Base-by-base conservation (phyloP, 2,329 filamentous ascomycete genomes). In the Calycina herbarum region DNA sequence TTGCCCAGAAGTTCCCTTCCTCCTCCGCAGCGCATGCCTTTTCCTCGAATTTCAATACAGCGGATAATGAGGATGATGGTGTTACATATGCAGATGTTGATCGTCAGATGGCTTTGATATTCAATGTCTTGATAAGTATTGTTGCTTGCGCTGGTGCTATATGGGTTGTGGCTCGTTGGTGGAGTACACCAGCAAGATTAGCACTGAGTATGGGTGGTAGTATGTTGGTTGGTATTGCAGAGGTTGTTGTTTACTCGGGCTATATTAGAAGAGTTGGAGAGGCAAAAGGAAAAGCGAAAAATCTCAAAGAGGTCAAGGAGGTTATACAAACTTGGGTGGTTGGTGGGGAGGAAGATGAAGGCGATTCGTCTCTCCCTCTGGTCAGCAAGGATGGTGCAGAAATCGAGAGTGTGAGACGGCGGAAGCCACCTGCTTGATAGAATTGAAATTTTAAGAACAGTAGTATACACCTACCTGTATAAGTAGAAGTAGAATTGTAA, bases 111-210 rank as follows among this genome's bases (percentile, higher is more conserved):
- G 88, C 91, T 54, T 82, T 98, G 7, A 93, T 98, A 61, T 83
- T 96, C 73, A 99, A 98, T 77, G 93, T 98, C 61, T 80, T 97
- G 48, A 83, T 97, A 62, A 96, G 92, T 61, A 91, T 97, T 62
- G 80, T 94, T 2, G 92, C 94, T 57, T 91, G 90, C 61, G 90
- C 88, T 2, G 87, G 85, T 2, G 91, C 90, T 7, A 84, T 95
- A 40, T 95, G 91, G 92, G 83, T 93, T n/a, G 84, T 85, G 17
- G 89, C 89, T 1, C 82, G 88, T 61, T 91, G 90, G 83, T 94
- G 91, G 91, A 89, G 84, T 68, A 85, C 89, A 1, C 87, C 91
- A 0, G 83, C 87, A 56, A 81, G 92, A 31, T 75, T 95, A 67
- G 89, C 90, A 48, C 77, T 94, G 60, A 89, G 89, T 38, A 83